phyloP scores from a whole-genome alignment of 441 rosid species.

The Bruguiera hainesii region DNA sequence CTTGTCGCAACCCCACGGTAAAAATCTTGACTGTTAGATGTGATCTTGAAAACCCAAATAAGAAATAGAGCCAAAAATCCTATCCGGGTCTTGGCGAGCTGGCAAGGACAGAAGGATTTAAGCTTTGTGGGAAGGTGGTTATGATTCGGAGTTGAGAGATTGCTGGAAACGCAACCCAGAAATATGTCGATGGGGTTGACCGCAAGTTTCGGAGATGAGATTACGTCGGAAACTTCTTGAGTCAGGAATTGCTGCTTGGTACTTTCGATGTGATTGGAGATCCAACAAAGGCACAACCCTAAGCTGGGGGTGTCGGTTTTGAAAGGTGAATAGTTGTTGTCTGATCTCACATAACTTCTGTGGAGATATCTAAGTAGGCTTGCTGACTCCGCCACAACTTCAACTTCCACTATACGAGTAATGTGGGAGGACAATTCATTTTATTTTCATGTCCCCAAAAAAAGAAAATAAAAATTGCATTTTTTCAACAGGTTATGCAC shows the following conservation, averaged over 20 bases:
- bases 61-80: neutral
- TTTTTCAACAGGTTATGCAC: no score
- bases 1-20: neutral
- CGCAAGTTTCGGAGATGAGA: conserved; percentile 7
- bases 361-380: conserved; percentile 23
- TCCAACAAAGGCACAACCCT: conserved; percentile 7
- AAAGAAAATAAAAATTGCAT: no score
- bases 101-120: neutral
- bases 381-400: neutral
- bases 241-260: no score
- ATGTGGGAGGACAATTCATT: no score
- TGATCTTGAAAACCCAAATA: neutral
- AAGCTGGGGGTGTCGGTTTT: conserved; percentile 1
- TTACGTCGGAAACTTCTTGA: neutral
- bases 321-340: conserved; percentile 23
- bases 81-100: conserved; percentile 18
- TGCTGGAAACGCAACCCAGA: neutral
- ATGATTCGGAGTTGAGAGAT: neutral
- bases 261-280: conserved; percentile 20
- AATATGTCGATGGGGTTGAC: conserved; percentile 24
- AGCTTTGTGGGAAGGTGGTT: neutral
- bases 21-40: neutral
- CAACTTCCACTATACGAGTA: no score
- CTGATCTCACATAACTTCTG: neutral
- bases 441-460: no score